Evolutionary conservation across 192 early-diverging fungal species (phyloP).

Genomic region (Backusella australiensis): DNA sequence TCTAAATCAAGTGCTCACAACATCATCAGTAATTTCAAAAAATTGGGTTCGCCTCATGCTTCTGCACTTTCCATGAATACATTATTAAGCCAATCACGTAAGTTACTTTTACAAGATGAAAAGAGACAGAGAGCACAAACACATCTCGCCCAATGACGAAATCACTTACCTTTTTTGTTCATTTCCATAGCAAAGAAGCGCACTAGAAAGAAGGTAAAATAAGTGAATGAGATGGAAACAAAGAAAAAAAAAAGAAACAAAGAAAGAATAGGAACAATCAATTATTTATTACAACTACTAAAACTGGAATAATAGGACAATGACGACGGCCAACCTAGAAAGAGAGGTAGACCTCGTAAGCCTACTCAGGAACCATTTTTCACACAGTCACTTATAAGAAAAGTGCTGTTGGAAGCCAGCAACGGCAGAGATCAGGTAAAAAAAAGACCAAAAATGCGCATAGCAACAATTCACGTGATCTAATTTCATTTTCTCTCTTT

Average conservation of each 20-base stretch:
- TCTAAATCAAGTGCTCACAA: slow-evolving; percentile 21
- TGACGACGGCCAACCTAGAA: neutral
- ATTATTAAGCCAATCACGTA: neutral
- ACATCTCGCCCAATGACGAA: neutral
- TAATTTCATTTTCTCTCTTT: neutral
- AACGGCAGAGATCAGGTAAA: slow-evolving; percentile 1
- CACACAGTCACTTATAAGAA: neutral
- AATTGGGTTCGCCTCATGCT: slow-evolving; percentile 26
- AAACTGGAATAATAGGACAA: neutral
- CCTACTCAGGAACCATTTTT: neutral
- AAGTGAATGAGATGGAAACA: neutral
- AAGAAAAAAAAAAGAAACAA: neutral
- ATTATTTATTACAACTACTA: neutral
- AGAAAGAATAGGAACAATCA: neutral
- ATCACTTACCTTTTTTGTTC: neutral
- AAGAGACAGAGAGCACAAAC: neutral
- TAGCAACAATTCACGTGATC: neutral
- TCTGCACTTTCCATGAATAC: neutral
- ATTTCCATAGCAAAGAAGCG: neutral
- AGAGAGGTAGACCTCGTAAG: slow-evolving; percentile 21
- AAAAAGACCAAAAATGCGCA: neutral
- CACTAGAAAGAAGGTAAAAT: neutral
- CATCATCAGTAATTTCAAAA: slow-evolving; percentile 25
- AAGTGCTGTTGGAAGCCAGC: slow-evolving; percentile 9
- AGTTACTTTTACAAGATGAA: neutral